A percentile compares a stretch with the other conserved stretches of the same genome.
phyloP scores from a whole-genome alignment of 331 rosid species.

The Malus hybrid region DNA sequence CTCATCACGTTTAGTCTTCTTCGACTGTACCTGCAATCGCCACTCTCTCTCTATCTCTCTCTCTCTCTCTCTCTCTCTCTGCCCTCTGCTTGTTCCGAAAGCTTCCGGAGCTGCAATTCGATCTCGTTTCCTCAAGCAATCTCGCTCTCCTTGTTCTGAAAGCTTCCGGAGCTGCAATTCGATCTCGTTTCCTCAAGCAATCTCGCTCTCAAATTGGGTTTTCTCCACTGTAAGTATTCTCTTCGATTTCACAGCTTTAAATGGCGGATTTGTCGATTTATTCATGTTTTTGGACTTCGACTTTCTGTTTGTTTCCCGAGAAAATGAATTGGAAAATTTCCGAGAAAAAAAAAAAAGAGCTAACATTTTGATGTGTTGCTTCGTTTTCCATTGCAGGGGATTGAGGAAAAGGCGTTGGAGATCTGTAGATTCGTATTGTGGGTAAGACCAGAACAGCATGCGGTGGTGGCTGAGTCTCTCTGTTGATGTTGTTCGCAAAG shows the following conservation, averaged over 20 bases:
- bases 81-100: not conserved
- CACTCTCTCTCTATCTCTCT: not conserved
- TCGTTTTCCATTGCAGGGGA: conserved; percentile 30
- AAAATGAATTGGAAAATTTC: not conserved
- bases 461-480: conserved; percentile 81
- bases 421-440: conserved; percentile 11
- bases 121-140: not conserved
- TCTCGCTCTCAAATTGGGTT: not conserved
- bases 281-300: not conserved
- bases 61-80: not conserved
- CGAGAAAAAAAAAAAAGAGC: too few relatives aligned
- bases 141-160: not conserved
- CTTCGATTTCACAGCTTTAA: not conserved
- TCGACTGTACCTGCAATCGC: conserved; percentile 14
- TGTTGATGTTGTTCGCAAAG: conserved; percentile 75
- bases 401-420: conserved; percentile 18
- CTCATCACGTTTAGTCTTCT: conserved; percentile 37
- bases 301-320: not conserved
- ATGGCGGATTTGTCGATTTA: not conserved
- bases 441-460: conserved; percentile 77
- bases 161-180: not conserved
- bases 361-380: not conserved
- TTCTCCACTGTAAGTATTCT: not conserved
- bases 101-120: not conserved
- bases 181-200: not conserved